Evolutionary conservation across 768 basidiomycete genomes (phyloP).

Genomic region (Harrya chromipes): DNA sequence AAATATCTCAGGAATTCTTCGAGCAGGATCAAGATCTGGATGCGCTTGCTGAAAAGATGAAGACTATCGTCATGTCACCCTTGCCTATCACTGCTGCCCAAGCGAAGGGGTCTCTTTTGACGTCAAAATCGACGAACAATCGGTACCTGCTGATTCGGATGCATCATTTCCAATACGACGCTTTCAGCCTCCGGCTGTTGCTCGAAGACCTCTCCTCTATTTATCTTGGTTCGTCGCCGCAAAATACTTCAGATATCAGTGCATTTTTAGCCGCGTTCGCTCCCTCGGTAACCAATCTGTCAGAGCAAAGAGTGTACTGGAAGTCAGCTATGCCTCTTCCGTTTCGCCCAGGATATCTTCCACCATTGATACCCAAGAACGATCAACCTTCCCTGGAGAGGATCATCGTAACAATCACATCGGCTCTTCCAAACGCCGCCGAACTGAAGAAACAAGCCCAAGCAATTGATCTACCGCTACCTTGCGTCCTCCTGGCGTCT

Average conservation of each 20-base stretch:
- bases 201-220: constrained; percentile 38
- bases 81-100: constrained; percentile 19
- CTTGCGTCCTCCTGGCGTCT: constrained; percentile 41
- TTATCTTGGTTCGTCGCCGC: constrained; percentile 29
- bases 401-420: constrained; percentile 29
- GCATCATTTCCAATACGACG: constrained; percentile 52
- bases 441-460: constrained; percentile 47
- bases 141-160: constrained; percentile 33
- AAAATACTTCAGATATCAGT: constrained; percentile 22
- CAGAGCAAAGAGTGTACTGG: constrained; percentile 36
- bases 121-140: constrained; percentile 1
- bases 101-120: constrained; percentile 20
- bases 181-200: constrained; percentile 42
- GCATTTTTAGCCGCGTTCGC: constrained; percentile 29
- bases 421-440: constrained; percentile 42
- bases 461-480: constrained; percentile 32
- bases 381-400: background rate
- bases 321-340: constrained; percentile 27
- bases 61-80: constrained; percentile 19
- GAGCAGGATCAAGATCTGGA: constrained; percentile 6
- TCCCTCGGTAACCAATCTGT: constrained; percentile 17
- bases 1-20: constrained; percentile 8
- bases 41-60: constrained; percentile 21
- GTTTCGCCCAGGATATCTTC: constrained; percentile 29
- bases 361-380: constrained; percentile 7